These are phyloP conservation scores for Phaeotremella fagi DNA, from an alignment of 768 basidiomycete genomes.

Conservation along the genomic window DNA sequence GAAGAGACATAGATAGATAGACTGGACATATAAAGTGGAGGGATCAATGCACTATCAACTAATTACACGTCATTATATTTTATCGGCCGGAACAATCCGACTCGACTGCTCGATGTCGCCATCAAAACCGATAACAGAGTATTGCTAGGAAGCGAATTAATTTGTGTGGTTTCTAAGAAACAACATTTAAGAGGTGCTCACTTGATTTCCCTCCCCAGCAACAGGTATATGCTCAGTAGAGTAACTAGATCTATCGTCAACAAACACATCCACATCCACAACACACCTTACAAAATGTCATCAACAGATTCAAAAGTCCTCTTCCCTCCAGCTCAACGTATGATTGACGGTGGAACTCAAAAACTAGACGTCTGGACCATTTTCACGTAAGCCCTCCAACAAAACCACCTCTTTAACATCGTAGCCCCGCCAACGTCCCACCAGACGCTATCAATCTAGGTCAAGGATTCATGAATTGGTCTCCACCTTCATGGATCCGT, in stretches of 20 bases:
- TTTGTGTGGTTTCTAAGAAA: no score
- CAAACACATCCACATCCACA: background rate
- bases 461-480: conserved; percentile 54
- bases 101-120: background rate
- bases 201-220: no score
- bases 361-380: conserved; percentile 48
- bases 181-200: no score
- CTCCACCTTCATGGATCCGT: conserved; percentile 47
- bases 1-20: no score
- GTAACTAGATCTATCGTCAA: background rate
- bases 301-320: conserved; percentile 20
- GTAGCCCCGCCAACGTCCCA: conserved; percentile 80
- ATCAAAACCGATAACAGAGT: no score
- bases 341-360: conserved; percentile 44
- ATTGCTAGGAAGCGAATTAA: no score
- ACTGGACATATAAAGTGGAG: background rate
- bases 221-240: no score
- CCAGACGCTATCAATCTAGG: conserved; percentile 92
- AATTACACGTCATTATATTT: no score
- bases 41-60: no score
- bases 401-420: no score
- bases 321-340: conserved; percentile 39
- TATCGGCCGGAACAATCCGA: background rate
- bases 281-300: conserved; percentile 8
- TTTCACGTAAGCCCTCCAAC: conserved; percentile 41